A percentile compares a stretch with the other conserved stretches of the same genome.
Conservation (phyloP, 2,329 filamentous ascomycete genomes). For the Penicillium palitans region DNA sequence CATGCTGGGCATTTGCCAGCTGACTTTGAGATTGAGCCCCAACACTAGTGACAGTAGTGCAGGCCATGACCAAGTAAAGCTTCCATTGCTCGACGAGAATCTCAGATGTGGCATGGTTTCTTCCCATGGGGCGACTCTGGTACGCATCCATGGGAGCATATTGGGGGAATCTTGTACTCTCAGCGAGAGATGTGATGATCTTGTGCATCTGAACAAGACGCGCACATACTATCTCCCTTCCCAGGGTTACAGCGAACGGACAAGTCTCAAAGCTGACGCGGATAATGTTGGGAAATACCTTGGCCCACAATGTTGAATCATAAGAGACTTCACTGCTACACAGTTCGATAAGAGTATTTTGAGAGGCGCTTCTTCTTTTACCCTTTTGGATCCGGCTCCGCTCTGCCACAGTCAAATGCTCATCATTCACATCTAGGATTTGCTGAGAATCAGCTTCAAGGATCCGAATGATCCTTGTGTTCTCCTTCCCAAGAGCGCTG, state of each 20-base stretch:
- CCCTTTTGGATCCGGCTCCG: slow-evolving; percentile 88
- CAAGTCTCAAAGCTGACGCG: slow-evolving; percentile 88
- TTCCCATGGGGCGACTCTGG: slow-evolving; percentile 43
- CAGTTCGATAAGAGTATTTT: slow-evolving; percentile 85
- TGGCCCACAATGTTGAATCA: slow-evolving; percentile 94
- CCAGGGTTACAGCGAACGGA: slow-evolving; percentile 85
- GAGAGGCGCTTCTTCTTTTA: slow-evolving; percentile 77
- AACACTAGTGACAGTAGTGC: slow-evolving; percentile 86
- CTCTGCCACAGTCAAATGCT: slow-evolving; percentile 80
- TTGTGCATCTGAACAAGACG: slow-evolving; percentile 91
- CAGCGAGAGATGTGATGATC: slow-evolving; percentile 74
- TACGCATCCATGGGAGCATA: slow-evolving; percentile 38
- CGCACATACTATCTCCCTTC: slow-evolving; percentile 88
- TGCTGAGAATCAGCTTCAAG: slow-evolving; percentile 85
- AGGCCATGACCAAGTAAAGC: slow-evolving; percentile 93
- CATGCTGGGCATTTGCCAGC: slow-evolving; percentile 68
- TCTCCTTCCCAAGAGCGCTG: slow-evolving; percentile 76
- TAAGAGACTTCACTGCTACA: slow-evolving; percentile 95
- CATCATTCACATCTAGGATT: slow-evolving; percentile 89
- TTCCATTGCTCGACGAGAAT: slow-evolving; percentile 97
- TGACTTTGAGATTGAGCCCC: slow-evolving; percentile 63
- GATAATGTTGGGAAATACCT: slow-evolving; percentile 94
- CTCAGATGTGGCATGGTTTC: slow-evolving; percentile 70
- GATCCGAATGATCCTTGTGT: slow-evolving; percentile 83
- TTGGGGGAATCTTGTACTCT: slow-evolving; percentile 61